phyloP scores from a whole-genome alignment of 768 basidiomycete species.

The Suillus ampliporus region DNA sequence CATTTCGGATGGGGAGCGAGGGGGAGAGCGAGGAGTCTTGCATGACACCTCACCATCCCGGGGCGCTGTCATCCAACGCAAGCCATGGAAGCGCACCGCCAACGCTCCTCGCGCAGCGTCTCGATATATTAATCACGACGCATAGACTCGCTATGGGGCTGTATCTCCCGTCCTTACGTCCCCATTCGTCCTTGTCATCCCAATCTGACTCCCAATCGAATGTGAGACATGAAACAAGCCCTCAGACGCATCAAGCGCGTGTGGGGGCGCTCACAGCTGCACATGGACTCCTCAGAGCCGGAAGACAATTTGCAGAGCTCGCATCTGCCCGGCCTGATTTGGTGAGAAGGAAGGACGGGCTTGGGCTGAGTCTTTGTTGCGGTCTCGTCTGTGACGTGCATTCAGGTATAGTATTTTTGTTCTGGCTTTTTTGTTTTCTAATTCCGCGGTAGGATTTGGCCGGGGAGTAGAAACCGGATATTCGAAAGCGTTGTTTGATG shows the following conservation, averaged over 20 bases:
- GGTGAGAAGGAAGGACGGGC: constrained; percentile 4
- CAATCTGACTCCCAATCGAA: constrained; percentile 24
- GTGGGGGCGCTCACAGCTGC: constrained; percentile 69
- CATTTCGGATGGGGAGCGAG: constrained; percentile 51
- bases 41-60: background rate
- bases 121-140: constrained; percentile 65
- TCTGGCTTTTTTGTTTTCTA: background rate
- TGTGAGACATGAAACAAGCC: constrained; percentile 16
- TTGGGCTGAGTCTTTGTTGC: constrained; percentile 4
- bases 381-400: background rate
- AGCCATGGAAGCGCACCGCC: constrained; percentile 35
- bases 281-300: constrained; percentile 37
- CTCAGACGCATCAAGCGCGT: constrained; percentile 53
- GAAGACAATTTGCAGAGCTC: background rate
- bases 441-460: background rate
- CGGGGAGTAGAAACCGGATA: constrained; percentile 5
- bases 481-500: constrained; percentile 63
- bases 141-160: constrained; percentile 66
- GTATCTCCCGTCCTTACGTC: constrained; percentile 70
- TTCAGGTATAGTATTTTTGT: background rate
- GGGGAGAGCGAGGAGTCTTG: background rate
- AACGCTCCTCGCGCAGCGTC: constrained; percentile 54
- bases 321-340: constrained; percentile 5
- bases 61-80: constrained; percentile 13
- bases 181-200: constrained; percentile 10